Evolutionary conservation across 2,329 filamentous ascomycete species (phyloP).

Genomic region (Phialocephala subalpina): DNA sequence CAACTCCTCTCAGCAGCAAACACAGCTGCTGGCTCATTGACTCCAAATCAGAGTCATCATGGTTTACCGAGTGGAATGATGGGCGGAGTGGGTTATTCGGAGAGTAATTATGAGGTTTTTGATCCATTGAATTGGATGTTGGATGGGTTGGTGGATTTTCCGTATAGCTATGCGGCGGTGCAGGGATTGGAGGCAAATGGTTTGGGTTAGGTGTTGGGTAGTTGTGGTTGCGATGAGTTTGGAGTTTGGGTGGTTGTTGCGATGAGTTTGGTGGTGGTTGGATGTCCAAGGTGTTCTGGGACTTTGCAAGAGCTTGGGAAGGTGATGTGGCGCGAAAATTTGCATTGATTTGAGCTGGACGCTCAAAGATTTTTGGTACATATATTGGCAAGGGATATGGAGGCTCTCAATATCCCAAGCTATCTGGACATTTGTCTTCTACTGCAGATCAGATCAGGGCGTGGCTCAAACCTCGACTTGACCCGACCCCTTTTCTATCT

Average conservation of each 20-base stretch:
- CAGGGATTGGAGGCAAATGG: constrained; percentile 52
- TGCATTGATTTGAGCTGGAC: too few species aligned
- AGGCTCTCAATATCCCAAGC: too few species aligned
- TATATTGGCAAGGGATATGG: too few species aligned
- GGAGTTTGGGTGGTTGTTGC: neutral
- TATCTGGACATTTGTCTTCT: too few species aligned
- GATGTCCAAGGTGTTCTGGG: too few species aligned
- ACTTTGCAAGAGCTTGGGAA: too few species aligned
- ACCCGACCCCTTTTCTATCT: neutral
- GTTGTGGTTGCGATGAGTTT: neutral
- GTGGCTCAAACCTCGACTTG: neutral
- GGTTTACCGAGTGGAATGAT: constrained; percentile 39
- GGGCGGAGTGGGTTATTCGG: constrained; percentile 60
- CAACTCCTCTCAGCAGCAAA: constrained; percentile 35
- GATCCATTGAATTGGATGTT: constrained; percentile 95
- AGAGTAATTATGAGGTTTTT: constrained; percentile 85
- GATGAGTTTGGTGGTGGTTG: neutral
- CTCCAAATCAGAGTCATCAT: constrained; percentile 34
- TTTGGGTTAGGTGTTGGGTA: neutral
- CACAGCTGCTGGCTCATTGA: constrained; percentile 26
- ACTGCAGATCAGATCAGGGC: neutral
- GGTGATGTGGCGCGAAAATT: too few species aligned
- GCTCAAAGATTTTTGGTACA: too few species aligned
- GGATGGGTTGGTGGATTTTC: constrained; percentile 84
- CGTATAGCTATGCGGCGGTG: constrained; percentile 69